Conservation (phyloP, 352 stramenopile species). For the Globisporangium emineosum region DNA sequence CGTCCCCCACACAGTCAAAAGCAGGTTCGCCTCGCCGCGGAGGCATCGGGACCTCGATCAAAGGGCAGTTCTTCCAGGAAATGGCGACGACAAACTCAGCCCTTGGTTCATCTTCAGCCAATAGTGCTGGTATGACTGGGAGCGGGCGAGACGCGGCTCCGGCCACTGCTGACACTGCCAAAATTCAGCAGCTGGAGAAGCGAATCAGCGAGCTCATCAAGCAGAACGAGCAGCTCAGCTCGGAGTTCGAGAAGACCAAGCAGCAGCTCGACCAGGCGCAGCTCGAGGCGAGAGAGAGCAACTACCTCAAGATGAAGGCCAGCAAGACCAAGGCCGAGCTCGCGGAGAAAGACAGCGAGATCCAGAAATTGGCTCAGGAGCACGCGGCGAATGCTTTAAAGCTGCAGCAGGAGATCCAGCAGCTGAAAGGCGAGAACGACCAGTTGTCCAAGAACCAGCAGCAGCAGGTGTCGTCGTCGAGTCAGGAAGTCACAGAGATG, state of each 20-base stretch:
- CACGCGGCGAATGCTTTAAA: conserved; percentile 17
- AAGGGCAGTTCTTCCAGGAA: conserved; percentile 29
- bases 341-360: conserved; percentile 25
- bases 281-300: conserved; percentile 48
- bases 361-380: conserved; percentile 12
- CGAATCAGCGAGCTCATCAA: conserved; percentile 26
- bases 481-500: conserved; percentile 25
- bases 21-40: conserved; percentile 10
- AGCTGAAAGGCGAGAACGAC: conserved; percentile 27
- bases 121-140: not conserved
- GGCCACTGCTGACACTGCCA: conserved; percentile 15
- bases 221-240: conserved; percentile 19
- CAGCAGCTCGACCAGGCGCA: conserved; percentile 28
- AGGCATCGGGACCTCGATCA: conserved; percentile 19
- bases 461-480: conserved; percentile 23
- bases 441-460: conserved; percentile 18
- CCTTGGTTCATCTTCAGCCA: conserved; percentile 9
- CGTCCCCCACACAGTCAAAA: conserved; percentile 9
- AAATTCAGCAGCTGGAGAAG: conserved; percentile 35
- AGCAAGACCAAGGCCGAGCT: conserved; percentile 46
- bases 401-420: conserved; percentile 20
- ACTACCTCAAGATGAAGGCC: conserved; percentile 57
- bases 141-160: too few species aligned
- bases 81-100: conserved; percentile 6
- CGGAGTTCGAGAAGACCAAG: conserved; percentile 17